Evolutionary conservation across 352 stramenopile species (phyloP).

Genomic region (Blastocystis hominis): DNA sequence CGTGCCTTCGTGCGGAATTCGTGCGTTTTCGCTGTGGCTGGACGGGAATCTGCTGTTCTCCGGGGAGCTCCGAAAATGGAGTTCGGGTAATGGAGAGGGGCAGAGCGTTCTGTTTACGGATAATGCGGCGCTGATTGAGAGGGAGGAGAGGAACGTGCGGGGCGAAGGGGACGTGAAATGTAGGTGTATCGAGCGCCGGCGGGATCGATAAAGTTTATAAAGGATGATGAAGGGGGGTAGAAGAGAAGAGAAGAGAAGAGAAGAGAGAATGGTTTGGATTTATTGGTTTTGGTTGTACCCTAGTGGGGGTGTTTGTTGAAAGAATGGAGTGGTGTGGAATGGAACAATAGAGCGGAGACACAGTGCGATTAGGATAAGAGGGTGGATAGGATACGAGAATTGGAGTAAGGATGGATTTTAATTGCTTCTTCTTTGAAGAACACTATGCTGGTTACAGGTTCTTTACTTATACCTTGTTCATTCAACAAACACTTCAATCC

Average conservation of each 20-base stretch:
- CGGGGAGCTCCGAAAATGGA: not conserved
- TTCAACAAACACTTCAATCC: not conserved
- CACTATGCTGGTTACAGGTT: not conserved
- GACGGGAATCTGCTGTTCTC: conserved; percentile 14
- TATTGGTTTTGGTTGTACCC: no score
- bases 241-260: no score
- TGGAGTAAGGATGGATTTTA: not conserved
- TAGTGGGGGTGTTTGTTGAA: no score
- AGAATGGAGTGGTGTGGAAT: no score
- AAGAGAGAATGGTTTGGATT: no score
- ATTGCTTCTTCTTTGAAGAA: not conserved
- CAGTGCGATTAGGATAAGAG: no score
- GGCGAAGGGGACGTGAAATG: not conserved
- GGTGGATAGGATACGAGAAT: no score
- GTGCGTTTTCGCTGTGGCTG: conserved; percentile 13
- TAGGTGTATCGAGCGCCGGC: not conserved
- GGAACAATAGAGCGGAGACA: no score
- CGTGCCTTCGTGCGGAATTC: not conserved
- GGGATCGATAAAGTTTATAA: not conserved
- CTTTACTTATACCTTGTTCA: not conserved
- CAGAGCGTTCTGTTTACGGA: conserved; percentile 36
- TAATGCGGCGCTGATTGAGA: not conserved
- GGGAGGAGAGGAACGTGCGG: not conserved
- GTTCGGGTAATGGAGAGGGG: not conserved
- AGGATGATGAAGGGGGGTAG: not conserved